phyloP scores from a whole-genome alignment of 2,329 filamentous ascomycete species.

The Aspergillus melleus region DNA sequence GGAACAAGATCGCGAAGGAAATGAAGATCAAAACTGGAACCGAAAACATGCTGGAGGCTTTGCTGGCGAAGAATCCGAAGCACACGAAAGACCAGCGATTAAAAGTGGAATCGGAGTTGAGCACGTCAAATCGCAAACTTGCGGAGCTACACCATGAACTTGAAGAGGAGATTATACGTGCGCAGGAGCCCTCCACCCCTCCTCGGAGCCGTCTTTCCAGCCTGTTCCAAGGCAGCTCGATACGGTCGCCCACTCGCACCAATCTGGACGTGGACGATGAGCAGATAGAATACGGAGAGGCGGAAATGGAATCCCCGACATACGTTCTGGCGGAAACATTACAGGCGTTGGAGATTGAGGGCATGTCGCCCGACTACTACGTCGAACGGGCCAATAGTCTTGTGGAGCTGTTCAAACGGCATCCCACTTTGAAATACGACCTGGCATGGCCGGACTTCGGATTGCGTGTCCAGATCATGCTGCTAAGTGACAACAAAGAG shows the following conservation, averaged over 20 bases:
- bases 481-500: conserved; percentile 91
- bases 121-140: conserved; percentile 75
- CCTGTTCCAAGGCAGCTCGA: conserved; percentile 57
- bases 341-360: conserved; percentile 82
- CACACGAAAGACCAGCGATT: conserved; percentile 83
- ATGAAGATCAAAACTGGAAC: conserved; percentile 97
- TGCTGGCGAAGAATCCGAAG: conserved; percentile 93
- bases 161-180: conserved; percentile 60
- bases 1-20: conserved; percentile 88
- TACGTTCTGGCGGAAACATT: conserved; percentile 87
- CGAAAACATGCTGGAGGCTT: conserved; percentile 93
- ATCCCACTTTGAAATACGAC: conserved; percentile 94
- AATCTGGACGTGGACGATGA: conserved; percentile 41
- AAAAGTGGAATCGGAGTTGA: conserved; percentile 83
- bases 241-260: conserved; percentile 51
- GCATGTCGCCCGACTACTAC: conserved; percentile 91
- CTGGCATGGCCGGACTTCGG: conserved; percentile 95
- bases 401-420: conserved; percentile 92
- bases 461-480: conserved; percentile 88
- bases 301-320: conserved; percentile 79
- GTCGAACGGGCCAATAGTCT: conserved; percentile 88
- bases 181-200: conserved; percentile 55
- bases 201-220: conserved; percentile 55
- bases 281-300: conserved; percentile 58
- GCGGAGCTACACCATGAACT: conserved; percentile 60